These are phyloP conservation scores for Phycomyces nitens DNA, from an alignment of 192 early-diverging fungal genomes.

Conservation along the genomic window DNA sequence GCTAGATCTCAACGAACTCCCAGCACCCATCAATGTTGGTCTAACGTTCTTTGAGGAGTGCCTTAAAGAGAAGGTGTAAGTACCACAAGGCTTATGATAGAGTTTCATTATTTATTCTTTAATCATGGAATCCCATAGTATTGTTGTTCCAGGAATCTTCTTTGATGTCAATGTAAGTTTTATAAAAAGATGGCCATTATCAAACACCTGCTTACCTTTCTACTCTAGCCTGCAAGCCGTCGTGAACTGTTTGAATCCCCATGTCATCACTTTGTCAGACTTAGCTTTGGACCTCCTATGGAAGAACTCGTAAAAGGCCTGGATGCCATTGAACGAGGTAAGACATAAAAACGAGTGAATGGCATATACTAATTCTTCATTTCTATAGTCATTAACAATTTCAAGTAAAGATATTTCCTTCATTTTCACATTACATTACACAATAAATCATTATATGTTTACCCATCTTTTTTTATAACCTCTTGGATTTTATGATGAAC, in stretches of 20 bases:
- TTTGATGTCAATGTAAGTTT: constrained; percentile 49
- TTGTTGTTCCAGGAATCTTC: constrained; percentile 45
- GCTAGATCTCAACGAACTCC: constrained; percentile 39
- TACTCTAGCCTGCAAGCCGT: constrained; percentile 39
- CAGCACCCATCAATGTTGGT: constrained; percentile 46
- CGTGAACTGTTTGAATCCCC: constrained; percentile 48
- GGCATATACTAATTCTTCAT: too few species aligned
- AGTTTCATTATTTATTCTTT: too few species aligned
- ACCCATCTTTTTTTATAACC: too few species aligned
- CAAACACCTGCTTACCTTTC: neutral
- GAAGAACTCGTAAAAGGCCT: constrained; percentile 43
- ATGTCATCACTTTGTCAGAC: constrained; percentile 47
- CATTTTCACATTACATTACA: too few species aligned
- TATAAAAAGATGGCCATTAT: too few species aligned
- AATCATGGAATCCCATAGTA: constrained; percentile 8
- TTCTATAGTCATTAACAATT: too few species aligned
- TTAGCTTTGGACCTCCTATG: constrained; percentile 48
- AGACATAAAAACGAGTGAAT: neutral
- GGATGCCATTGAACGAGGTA: constrained; percentile 40
- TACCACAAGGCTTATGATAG: neutral
- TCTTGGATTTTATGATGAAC: too few species aligned
- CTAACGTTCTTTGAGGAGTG: constrained; percentile 50
- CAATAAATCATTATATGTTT: too few species aligned
- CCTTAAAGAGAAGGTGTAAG: constrained; percentile 50
- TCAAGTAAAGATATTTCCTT: too few species aligned